These are phyloP conservation scores for Ophiostoma fasciatum DNA, from an alignment of 2,329 filamentous ascomycete species.

Conservation along the genomic window DNA sequence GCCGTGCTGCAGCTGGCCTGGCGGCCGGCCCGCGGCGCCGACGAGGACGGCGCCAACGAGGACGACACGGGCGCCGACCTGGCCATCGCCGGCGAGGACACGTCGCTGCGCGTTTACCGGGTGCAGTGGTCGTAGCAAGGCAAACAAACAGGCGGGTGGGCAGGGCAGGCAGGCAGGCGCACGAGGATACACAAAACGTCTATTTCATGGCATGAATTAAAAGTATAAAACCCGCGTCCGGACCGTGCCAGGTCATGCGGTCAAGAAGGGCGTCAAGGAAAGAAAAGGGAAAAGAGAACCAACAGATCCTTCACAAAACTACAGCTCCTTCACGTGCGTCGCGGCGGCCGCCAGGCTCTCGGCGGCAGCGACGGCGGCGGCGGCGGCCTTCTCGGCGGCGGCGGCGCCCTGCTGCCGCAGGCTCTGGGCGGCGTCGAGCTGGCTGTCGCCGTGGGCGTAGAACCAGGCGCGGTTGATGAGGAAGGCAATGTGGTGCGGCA, in stretches of 20 bases:
- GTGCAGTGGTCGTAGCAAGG: conserved; percentile 18
- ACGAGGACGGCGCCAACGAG: not conserved
- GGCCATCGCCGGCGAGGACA: conserved; percentile 45
- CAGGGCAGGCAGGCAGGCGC: too few relatives aligned
- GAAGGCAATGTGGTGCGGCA: conserved; percentile 77
- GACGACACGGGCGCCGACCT: conserved; percentile 24
- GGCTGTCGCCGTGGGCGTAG: conserved; percentile 74
- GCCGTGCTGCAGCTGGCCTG: conserved; percentile 54
- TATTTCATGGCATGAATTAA: conserved; percentile 1
- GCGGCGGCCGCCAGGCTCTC: conserved; percentile 16
- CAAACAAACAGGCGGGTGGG: too few relatives aligned
- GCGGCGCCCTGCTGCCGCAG: conserved; percentile 20
- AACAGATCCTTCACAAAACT: conserved; percentile 1
- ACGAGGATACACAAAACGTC: not conserved
- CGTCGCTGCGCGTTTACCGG: conserved; percentile 42
- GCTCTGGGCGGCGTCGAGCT: conserved; percentile 26
- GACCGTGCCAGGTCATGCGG: not conserved
- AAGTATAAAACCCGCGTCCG: too few relatives aligned
- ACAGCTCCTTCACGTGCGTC: conserved; percentile 24
- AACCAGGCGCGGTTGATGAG: conserved; percentile 81
- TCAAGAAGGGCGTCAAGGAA: not conserved
- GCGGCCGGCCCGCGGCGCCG: conserved; percentile 33
- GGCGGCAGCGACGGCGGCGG: conserved; percentile 21
- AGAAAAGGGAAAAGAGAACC: not conserved
- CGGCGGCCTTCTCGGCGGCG: conserved; percentile 22